These are phyloP conservation scores for Aspergillus costaricaensis DNA, from an alignment of 2,329 filamentous ascomycete species.

Conservation along the genomic window DNA sequence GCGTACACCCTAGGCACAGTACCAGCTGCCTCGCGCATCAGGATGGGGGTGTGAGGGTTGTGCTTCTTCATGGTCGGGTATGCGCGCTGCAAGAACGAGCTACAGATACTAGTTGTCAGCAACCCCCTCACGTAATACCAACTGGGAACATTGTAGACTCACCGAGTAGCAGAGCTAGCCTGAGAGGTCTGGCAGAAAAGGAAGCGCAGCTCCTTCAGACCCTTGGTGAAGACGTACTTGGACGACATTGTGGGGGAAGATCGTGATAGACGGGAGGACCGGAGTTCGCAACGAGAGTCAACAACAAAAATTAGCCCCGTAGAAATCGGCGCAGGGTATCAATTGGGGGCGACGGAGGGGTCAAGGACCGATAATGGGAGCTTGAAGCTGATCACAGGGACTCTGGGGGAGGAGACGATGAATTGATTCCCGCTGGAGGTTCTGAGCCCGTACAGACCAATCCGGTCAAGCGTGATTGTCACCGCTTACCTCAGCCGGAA, in stretches of 20 bases:
- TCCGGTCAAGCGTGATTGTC: constrained; percentile 28
- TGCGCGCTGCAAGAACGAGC: constrained; percentile 83
- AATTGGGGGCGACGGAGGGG: constrained; percentile 14
- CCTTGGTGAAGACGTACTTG: constrained; percentile 88
- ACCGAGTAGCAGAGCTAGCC: constrained; percentile 87
- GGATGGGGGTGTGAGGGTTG: constrained; percentile 90
- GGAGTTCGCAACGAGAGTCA: background rate
- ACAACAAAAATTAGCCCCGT: background rate
- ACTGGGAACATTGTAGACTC: constrained; percentile 35
- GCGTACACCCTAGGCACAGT: constrained; percentile 85
- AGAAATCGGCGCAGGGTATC: background rate
- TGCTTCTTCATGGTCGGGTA: constrained; percentile 99
- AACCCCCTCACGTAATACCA: background rate
- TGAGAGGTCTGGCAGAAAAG: constrained; percentile 94
- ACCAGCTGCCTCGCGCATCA: constrained; percentile 88
- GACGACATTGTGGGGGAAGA: constrained; percentile 67
- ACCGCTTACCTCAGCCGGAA: constrained; percentile 35
- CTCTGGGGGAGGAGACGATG: constrained; percentile 7
- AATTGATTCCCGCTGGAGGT: constrained; percentile 11
- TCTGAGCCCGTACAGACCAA: constrained; percentile 20
- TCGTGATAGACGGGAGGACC: constrained; percentile 3
- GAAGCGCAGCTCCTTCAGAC: constrained; percentile 94
- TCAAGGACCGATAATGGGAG: constrained; percentile 4
- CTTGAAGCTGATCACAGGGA: background rate
- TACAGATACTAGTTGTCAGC: constrained; percentile 39